Evolutionary conservation across 345 rosid genomes (phyloP), one percentile per base, ranked within the genome.

Genomic region (Citrus sp.): DNA sequence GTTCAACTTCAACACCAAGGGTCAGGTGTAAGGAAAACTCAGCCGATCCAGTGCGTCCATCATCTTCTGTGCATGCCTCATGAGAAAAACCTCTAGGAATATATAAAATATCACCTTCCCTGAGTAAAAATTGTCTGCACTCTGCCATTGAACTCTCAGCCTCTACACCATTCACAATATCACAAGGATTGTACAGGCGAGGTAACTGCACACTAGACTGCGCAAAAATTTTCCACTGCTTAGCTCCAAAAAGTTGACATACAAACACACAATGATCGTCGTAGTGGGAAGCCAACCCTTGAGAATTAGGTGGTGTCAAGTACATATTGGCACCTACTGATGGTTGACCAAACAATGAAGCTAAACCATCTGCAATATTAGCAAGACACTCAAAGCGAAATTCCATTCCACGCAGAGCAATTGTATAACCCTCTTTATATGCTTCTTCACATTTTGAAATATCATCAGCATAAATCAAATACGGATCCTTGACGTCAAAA

Each of bases 231-330:
- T 80, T 86, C 90, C 90, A 88, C 32, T 77, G 79, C 81, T 88
- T 88, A 30, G 77, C 59, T 67, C 94, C 94, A 40, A 81, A 59
- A 70, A 90, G 80, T 81, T 90, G 92, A 82, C 87, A 88, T 22
- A 88, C 89, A 86, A 88, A 89, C n/a, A 90, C 92, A 69, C 92
- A 88, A 73, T 90, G 89, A 69, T 90, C 90, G 75, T 90, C 94
- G 25, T 68, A 84, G 76, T 88, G 92, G 72, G 74, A 30, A 75
- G 90, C 89, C 81, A 87, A 84, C n/a, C 92, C 94, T 51, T 87
- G 94, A 70, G 92, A 86, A 67, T 84, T 85, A 71, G 89, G 88
- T 34, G 94, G 92, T 54, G 94, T 90, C 84, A 88, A 60, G 85
- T 90, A 88, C 19, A 90, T 72, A 81, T 88, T 90, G 72, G 89